phyloP scores from a whole-genome alignment of 257 asterid genomes.

The Nicotiana benthamiana region DNA sequence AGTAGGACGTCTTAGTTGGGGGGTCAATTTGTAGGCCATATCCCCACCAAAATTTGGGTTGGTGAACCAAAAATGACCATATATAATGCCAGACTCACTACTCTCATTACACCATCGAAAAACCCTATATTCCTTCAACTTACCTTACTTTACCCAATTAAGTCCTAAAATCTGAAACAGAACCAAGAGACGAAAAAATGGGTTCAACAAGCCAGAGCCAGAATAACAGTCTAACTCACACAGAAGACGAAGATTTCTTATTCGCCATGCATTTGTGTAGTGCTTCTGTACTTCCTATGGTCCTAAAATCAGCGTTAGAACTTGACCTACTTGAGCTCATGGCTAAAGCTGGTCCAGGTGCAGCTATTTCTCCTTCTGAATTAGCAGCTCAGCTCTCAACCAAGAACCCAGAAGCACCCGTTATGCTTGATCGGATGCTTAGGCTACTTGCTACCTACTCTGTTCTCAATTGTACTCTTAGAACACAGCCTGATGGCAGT shows the following conservation, averaged over 20 bases:
- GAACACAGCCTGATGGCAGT: slow-evolving; percentile 29
- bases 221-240: neutral
- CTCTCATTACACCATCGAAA: neutral
- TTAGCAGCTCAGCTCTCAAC: slow-evolving; percentile 49
- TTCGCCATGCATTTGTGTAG: slow-evolving; percentile 65
- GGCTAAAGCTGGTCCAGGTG: slow-evolving; percentile 52
- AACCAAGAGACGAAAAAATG: slow-evolving; percentile 7
- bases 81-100: neutral
- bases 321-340: slow-evolving; percentile 69
- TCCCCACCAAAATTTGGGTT: neutral
- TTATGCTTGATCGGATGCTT: slow-evolving; percentile 65
- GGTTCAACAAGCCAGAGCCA: slow-evolving; percentile 21
- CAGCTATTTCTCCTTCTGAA: slow-evolving; percentile 44
- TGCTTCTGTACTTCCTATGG: slow-evolving; percentile 74
- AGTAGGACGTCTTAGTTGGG: neutral
- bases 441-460: slow-evolving; percentile 55
- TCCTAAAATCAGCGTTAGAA: slow-evolving; percentile 56
- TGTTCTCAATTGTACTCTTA: slow-evolving; percentile 40
- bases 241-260: slow-evolving; percentile 33
- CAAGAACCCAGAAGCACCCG: slow-evolving; percentile 37
- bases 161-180: neutral
- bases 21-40: neutral
- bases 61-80: slow-evolving; percentile 1
- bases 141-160: neutral
- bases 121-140: neutral